Evolutionary conservation across 306 rosid species (phyloP).

Genomic region (Cucumis sativus): Cucumber_9930_V3 NC_026655.2:28446501-28447000

Average conservation of each 20-base stretch:
- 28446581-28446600: too few species aligned
- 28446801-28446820: background rate
- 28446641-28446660: background rate
- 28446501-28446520: too few species aligned
- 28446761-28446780: background rate
- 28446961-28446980: background rate
- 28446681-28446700: background rate
- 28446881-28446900: slow-evolving; percentile 94
- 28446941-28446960: slow-evolving; percentile 99
- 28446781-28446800: background rate
- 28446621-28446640: too few species aligned
- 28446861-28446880: slow-evolving; percentile 61
- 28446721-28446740: background rate
- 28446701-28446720: background rate
- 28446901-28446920: slow-evolving; percentile 99
- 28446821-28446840: background rate
- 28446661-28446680: background rate
- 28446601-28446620: too few species aligned
- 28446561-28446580: too few species aligned
- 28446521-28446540: too few species aligned
- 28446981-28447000: slow-evolving; percentile 4
- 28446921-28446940: slow-evolving; percentile 98
- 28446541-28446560: too few species aligned
- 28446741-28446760: background rate
- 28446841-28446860: background rate